Conservation (phyloP, 495 filamentous ascomycete species). For the Daldinia decipiens region DNA sequence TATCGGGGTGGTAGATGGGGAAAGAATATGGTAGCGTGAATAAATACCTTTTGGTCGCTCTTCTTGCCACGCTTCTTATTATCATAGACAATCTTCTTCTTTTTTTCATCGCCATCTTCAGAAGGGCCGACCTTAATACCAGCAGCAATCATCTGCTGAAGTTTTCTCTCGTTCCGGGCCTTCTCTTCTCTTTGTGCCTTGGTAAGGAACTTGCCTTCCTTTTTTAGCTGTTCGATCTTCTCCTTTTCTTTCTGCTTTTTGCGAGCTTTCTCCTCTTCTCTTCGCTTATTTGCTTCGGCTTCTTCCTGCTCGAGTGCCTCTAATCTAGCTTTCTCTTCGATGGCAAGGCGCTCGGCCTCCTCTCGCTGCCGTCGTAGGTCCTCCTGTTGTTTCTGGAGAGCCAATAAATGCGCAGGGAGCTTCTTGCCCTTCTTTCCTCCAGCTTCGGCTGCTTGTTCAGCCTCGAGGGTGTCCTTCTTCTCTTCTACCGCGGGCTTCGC, state of each 20-base stretch:
- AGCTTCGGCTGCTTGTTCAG: slow-evolving; percentile 60
- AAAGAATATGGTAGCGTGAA: neutral
- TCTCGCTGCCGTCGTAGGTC: slow-evolving; percentile 76
- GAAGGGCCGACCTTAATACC: slow-evolving; percentile 84
- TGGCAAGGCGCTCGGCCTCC: slow-evolving; percentile 72
- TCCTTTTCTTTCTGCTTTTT: slow-evolving; percentile 98
- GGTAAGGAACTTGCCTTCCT: slow-evolving; percentile 92
- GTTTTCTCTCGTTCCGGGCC: slow-evolving; percentile 80
- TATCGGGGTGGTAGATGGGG: neutral
- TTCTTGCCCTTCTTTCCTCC: slow-evolving; percentile 90
- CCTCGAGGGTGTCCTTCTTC: slow-evolving; percentile 55
- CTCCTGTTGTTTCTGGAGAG: slow-evolving; percentile 94
- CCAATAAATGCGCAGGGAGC: slow-evolving; percentile 78
- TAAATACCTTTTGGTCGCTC: slow-evolving; percentile 74
- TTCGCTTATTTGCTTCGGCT: slow-evolving; percentile 63
- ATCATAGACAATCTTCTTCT: slow-evolving; percentile 78
- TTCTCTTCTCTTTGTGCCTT: slow-evolving; percentile 93
- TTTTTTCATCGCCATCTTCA: slow-evolving; percentile 69
- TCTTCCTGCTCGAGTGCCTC: slow-evolving; percentile 74
- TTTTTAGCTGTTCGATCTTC: slow-evolving; percentile 93
- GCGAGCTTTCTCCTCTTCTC: slow-evolving; percentile 74
- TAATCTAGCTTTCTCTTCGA: slow-evolving; percentile 77
- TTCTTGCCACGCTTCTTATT: slow-evolving; percentile 78
- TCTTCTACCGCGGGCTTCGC: slow-evolving; percentile 58
- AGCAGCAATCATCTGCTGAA: slow-evolving; percentile 93